Evolutionary conservation across 768 basidiomycete genomes (phyloP), one percentile per base, ranked within the genome.

Genomic region (Auriscalpium orientale): DNA sequence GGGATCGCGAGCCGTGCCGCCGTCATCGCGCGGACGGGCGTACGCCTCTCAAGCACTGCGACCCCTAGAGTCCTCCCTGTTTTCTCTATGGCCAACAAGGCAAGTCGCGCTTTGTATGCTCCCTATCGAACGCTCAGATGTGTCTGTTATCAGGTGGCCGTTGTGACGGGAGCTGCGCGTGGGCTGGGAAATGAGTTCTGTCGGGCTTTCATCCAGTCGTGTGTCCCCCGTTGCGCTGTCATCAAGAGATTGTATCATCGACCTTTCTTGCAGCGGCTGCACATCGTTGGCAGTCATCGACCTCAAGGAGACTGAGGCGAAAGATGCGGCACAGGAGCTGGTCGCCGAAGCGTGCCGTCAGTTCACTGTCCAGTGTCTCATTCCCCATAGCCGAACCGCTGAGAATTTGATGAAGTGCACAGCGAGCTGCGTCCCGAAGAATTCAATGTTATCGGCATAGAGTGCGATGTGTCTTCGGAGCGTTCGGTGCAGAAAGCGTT

Each of bases 151-250:
- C 58, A 95, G 85, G 92, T 93, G 53, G 91, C 91, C 72, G 74
- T 95, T 63, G 85, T 98, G 51, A 98, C 95, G 40, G 95, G 95
- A 47, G 95, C 86, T 53, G 95, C 94, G 12, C 79, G 89, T 64
- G 95, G 95, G 8, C 74, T 98, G 47, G 95, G 95, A 8, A 79
- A 88, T 61, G 87, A 92, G 69, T 92, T 98, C 68, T 94, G 92
- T 68, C 81, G 85, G 47, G 93, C 93, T 12, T 94, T 98, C 70
- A 65, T 94, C 61, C 84, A 89, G 71, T 89, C 89, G 89, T 91
- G 64, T 73, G 35, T 12, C 46, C 56, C 40, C 55, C 58, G 8
- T 12, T 21, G 18, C 16, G 16, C 34, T 16, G 22, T 16, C 36
- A 10, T 38, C 11, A 44, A 11, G 4, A 22, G 21, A 20, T 3